Evolutionary conservation across 1,284 basidiomycete genomes (phyloP).

Genomic region (Sanghuangporus weigelae): DNA sequence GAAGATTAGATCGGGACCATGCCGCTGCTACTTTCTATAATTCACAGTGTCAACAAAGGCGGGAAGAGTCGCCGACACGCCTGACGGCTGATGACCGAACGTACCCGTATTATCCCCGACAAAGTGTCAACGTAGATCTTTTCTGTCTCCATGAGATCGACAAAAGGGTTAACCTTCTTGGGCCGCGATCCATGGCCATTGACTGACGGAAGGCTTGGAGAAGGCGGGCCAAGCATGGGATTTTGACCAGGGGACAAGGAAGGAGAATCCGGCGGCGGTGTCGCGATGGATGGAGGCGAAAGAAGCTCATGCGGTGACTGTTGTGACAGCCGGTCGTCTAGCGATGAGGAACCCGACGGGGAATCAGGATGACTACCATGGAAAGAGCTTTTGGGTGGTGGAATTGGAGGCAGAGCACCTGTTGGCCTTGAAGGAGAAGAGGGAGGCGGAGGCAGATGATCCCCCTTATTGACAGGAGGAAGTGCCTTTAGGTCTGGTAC

Average conservation of each 20-base stretch:
- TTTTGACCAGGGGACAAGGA: not conserved
- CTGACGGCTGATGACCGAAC: conserved; percentile 28
- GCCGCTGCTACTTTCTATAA: conserved; percentile 90
- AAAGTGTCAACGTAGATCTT: conserved; percentile 90
- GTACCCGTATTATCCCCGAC: conserved; percentile 84
- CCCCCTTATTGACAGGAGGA: conserved; percentile 28
- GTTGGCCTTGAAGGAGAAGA: conserved; percentile 23
- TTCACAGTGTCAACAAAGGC: conserved; percentile 13
- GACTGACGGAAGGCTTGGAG: conserved; percentile 35
- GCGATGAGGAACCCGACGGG: not conserved
- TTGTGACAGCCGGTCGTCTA: conserved; percentile 7
- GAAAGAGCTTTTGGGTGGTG: conserved; percentile 31
- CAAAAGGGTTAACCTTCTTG: conserved; percentile 77
- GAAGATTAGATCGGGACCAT: conserved; percentile 93
- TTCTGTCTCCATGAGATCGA: conserved; percentile 93
- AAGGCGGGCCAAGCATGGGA: conserved; percentile 21
- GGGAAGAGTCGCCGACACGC: not conserved
- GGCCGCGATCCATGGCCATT: conserved; percentile 30
- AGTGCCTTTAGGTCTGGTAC: conserved; percentile 24
- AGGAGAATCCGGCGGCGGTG: conserved; percentile 4
- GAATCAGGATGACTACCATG: conserved; percentile 14
- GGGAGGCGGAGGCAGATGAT: conserved; percentile 33
- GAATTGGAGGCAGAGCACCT: conserved; percentile 25
- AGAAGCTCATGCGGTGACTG: conserved; percentile 1
- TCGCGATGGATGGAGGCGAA: not conserved